Base-by-base conservation (phyloP, 352 stramenopile genomes). In the Phytophthora hibernalis region DNA sequence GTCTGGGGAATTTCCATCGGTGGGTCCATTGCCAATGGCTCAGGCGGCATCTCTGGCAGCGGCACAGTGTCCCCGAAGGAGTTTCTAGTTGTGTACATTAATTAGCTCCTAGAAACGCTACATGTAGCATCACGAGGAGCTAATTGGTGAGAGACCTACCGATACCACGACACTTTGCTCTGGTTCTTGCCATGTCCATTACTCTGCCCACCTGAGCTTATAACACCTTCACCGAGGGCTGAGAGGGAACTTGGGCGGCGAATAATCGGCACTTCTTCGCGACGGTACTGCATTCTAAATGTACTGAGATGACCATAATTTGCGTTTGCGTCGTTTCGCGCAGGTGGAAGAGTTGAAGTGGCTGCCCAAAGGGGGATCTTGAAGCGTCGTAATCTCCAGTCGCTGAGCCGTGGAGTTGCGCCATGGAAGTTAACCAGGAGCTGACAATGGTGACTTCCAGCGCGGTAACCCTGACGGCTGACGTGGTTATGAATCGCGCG, bases 161-260 rank as follows among this genome's bases (percentile, higher is more conserved):
- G 78, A 52, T 92, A 92, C 83, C 83, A 92, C 3, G 82, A 67
- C 21, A 91, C 73, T 55, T 85, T 85, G 26, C 38, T 70, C 15
- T 64, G 56, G 5, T 72, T 58, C 15, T 63, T 70, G 15, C 13
- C 31, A 37, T 47, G 43, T 10, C 13, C 28, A 11, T 47, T 45
- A 16, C 10, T 20, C 21, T 59, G 52, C 45, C 5, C 42, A 5
- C 35, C 40, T 31, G 42, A 31, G 6, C 30, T 11, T n/a, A 20
- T n/a, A 28, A 58, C 31, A 24, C 30, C 50, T 52, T 71, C 63
- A 38, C 49, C 35, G 9, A 62, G 57, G 43, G 57, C 38, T 51
- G 38, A 13, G 1, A 61, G 33, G 4, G 58, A 69, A 31, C 18
- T 69, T n/a, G 22, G 52, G 2, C 64, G 56, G 11, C 49, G 20